These are phyloP conservation scores for Allium cepa DNA, from an alignment of 106 monocot genomes.

Conservation along the genomic window DNA sequence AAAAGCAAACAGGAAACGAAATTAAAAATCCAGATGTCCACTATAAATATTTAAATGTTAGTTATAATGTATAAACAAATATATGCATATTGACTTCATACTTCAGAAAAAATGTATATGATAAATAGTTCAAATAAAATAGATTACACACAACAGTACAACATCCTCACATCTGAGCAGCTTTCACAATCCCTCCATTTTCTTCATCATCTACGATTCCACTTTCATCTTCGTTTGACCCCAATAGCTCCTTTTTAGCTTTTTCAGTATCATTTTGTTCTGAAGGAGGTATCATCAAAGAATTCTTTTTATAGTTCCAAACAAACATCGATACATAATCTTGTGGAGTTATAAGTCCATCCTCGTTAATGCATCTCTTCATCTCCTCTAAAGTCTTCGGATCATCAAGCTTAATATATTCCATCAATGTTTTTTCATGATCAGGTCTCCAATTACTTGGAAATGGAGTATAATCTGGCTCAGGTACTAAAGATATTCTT, in stretches of 20 bases:
- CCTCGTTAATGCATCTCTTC: conserved; percentile 42
- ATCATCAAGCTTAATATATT: conserved; percentile 68
- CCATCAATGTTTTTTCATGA: conserved; percentile 80
- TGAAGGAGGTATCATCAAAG: conserved; percentile 37
- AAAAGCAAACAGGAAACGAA: no score
- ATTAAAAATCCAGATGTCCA: no score
- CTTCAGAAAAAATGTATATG: neutral
- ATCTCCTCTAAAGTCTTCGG: conserved; percentile 53
- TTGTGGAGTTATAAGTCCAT: conserved; percentile 87
- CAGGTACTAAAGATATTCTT: conserved; percentile 86
- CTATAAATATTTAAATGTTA: no score
- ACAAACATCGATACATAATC: conserved; percentile 90
- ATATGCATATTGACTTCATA: no score
- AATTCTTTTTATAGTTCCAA: conserved; percentile 95
- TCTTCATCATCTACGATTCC: conserved; percentile 25
- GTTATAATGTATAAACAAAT: no score
- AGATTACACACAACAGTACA: conserved; percentile 1
- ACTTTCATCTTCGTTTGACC: conserved; percentile 20
- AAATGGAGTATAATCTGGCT: conserved; percentile 90
- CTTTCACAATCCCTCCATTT: conserved; percentile 14
- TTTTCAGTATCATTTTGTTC: conserved; percentile 30
- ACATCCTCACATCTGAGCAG: conserved; percentile 32
- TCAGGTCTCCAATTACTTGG: conserved; percentile 76
- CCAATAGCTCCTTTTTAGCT: conserved; percentile 61
- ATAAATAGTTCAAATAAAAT: neutral